A percentile compares a stretch with the other conserved stretches of the same genome.
These are phyloP conservation scores for Rhododendron mucronatum DNA, from an alignment of 148 eudicot species.

Conservation along the genomic window DNA sequence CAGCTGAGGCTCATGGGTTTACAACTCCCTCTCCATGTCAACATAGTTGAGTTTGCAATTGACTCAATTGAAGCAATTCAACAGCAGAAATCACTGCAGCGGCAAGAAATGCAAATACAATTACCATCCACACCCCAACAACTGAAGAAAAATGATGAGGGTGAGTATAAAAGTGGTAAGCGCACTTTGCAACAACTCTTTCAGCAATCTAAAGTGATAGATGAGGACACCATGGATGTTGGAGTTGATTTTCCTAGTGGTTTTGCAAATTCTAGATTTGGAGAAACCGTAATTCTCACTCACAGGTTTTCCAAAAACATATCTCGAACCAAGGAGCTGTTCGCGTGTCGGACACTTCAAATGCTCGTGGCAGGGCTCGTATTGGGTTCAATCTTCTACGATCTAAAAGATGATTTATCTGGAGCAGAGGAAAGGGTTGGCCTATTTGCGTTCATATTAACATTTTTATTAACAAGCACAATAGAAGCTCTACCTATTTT, in stretches of 20 bases:
- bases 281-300: slow-evolving; percentile 59
- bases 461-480: slow-evolving; percentile 74
- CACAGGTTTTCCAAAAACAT: slow-evolving; percentile 79
- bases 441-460: slow-evolving; percentile 83
- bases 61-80: slow-evolving; percentile 63
- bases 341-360: slow-evolving; percentile 67
- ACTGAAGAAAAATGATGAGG: slow-evolving; percentile 11
- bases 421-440: slow-evolving; percentile 89
- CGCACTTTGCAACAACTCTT: slow-evolving; percentile 81
- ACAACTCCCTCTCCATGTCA: slow-evolving; percentile 61
- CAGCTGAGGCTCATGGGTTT: slow-evolving; percentile 54
- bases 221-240: slow-evolving; percentile 38
- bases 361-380: slow-evolving; percentile 78
- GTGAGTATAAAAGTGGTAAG: slow-evolving; percentile 20
- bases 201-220: slow-evolving; percentile 80
- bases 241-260: slow-evolving; percentile 12
- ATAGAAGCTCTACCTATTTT: slow-evolving; percentile 91
- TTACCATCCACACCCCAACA: slow-evolving; percentile 10
- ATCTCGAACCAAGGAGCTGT: slow-evolving; percentile 77
- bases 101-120: slow-evolving; percentile 15
- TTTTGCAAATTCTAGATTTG: slow-evolving; percentile 55
- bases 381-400: slow-evolving; percentile 78
- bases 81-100: slow-evolving; percentile 21
- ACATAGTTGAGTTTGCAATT: slow-evolving; percentile 79
- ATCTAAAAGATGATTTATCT: slow-evolving; percentile 51